Evolutionary conservation across 148 eudicot genomes (phyloP).

Genomic region (Linanthus parryae): DNA sequence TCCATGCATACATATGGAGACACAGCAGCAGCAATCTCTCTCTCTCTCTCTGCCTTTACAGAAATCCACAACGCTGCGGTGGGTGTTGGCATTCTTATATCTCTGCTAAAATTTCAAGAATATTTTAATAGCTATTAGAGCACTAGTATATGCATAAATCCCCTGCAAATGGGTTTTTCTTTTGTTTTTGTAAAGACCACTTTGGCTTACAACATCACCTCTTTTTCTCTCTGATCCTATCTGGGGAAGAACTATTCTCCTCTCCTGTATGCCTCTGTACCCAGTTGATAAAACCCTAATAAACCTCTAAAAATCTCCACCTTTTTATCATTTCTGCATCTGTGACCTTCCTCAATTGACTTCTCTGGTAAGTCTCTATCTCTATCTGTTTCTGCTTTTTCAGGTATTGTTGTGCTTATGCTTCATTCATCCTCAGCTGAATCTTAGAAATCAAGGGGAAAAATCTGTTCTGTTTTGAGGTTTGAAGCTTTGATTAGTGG

Average conservation of each 20-base stretch:
- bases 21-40: neutral
- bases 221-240: constrained; percentile 2
- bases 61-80: constrained; percentile 22
- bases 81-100: constrained; percentile 2
- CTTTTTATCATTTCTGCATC: neutral
- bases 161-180: constrained; percentile 14
- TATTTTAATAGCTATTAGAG: constrained; percentile 12
- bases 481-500: neutral
- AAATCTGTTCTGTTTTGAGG: neutral
- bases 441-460: neutral
- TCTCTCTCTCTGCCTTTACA: constrained; percentile 15
- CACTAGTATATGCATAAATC: constrained; percentile 8
- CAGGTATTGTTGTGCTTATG: neutral
- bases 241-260: neutral
- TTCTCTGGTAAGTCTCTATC: no score
- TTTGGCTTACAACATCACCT: neutral
- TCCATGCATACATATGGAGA: neutral
- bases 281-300: constrained; percentile 1
- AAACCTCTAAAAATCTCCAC: constrained; percentile 2
- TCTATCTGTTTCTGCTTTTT: neutral
- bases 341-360: no score
- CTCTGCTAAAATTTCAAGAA: neutral
- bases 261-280: neutral
- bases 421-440: constrained; percentile 2
- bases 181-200: constrained; percentile 4